Percentiles rank a stretch among this genome's conserved stretches.
phyloP scores from a whole-genome alignment of 2,329 filamentous ascomycete species.

The Cladosporium sp. region DNA sequence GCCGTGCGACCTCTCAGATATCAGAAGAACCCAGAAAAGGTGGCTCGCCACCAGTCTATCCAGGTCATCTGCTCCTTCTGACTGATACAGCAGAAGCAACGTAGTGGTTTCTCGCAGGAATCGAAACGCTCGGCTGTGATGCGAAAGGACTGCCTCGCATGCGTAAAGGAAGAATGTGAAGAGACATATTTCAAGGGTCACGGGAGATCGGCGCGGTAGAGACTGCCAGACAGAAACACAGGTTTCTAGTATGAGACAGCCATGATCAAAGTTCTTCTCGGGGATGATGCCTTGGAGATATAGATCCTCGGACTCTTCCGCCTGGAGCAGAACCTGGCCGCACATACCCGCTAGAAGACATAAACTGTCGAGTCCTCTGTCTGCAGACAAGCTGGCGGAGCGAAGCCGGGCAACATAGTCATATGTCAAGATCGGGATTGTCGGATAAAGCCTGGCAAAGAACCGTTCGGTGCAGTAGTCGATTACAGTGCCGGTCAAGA shows the following conservation, averaged over 20 bases:
- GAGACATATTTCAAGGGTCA: slow-evolving; percentile 2
- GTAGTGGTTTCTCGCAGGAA: slow-evolving; percentile 8
- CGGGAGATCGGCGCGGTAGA: neutral
- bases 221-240: slow-evolving; percentile 1
- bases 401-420: slow-evolving; percentile 1
- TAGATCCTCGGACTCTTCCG: slow-evolving; percentile 3
- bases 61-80: neutral
- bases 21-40: slow-evolving; percentile 1
- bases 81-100: neutral
- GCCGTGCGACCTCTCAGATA: slow-evolving; percentile 7
- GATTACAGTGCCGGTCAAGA: neutral
- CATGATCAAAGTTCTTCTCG: neutral
- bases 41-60: neutral
- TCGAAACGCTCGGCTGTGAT: slow-evolving; percentile 9
- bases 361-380: neutral
- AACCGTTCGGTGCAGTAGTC: slow-evolving; percentile 9
- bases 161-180: slow-evolving; percentile 10
- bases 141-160: slow-evolving; percentile 6
- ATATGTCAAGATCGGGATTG: slow-evolving; percentile 5
- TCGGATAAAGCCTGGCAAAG: slow-evolving; percentile 5
- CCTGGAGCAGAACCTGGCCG: slow-evolving; percentile 5
- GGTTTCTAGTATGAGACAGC: slow-evolving; percentile 1
- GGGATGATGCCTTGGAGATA: slow-evolving; percentile 5
- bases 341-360: slow-evolving; percentile 8
- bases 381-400: neutral